Conservation (phyloP, 345 rosid species). For the Angophora floribunda region DNA sequence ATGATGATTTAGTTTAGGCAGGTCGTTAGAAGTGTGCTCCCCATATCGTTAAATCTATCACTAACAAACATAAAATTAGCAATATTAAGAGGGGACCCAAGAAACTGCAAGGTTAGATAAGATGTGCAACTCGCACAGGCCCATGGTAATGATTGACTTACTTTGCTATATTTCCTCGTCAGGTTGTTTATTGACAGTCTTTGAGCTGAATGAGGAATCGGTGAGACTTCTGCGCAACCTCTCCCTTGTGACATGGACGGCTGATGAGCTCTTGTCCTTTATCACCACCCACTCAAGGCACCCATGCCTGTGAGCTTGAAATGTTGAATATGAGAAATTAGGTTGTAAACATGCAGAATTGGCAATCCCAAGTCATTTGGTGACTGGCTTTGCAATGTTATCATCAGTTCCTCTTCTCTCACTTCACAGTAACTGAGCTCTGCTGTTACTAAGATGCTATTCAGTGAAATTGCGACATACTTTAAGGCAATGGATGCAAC, state of each 20-base stretch:
- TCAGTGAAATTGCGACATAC: background rate
- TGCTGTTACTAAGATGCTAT: background rate
- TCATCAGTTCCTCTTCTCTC: background rate
- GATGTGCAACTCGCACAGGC: background rate
- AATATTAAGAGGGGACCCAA: background rate
- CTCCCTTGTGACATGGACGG: constrained; percentile 9
- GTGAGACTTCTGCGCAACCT: constrained; percentile 14
- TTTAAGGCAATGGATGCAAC: background rate
- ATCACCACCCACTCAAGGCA: background rate
- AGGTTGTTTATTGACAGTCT: constrained; percentile 15
- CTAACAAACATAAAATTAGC: background rate
- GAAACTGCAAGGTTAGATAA: background rate
- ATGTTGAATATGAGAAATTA: background rate
- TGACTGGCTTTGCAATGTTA: background rate
- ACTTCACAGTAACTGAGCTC: background rate
- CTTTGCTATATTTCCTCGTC: background rate
- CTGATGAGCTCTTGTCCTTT: constrained; percentile 1
- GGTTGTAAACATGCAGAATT: background rate
- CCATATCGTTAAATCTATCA: background rate
- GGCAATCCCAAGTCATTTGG: background rate
- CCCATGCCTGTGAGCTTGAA: background rate
- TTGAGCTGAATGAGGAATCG: constrained; percentile 14
- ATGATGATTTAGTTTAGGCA: too few species aligned
- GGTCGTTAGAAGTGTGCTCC: too few species aligned
- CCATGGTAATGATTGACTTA: background rate